These are phyloP conservation scores for Salix caprea DNA, from an alignment of 345 rosid genomes.

Conservation along the genomic window DNA sequence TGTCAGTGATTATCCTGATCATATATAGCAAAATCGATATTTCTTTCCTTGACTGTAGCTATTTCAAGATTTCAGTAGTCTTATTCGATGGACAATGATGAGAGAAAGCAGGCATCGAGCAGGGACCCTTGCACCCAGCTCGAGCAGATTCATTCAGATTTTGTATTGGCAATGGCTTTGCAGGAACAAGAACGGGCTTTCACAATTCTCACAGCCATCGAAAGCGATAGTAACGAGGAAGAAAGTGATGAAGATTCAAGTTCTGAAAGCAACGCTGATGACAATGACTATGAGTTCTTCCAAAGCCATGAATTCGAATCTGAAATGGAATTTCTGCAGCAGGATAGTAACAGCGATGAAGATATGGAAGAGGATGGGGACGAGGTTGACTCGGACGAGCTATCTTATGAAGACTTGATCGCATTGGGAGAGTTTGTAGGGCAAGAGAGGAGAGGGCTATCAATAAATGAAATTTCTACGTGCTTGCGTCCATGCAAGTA, in stretches of 20 bases:
- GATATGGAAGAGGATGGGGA: slow-evolving; percentile 46
- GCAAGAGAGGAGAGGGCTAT: slow-evolving; percentile 52
- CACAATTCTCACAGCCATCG: slow-evolving; percentile 25
- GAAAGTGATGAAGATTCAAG: slow-evolving; percentile 8
- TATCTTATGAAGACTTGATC: slow-evolving; percentile 67
- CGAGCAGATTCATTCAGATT: slow-evolving; percentile 39
- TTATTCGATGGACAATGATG: slow-evolving; percentile 14
- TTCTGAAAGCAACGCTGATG: slow-evolving; percentile 6
- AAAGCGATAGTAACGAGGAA: slow-evolving; percentile 31
- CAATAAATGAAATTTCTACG: slow-evolving; percentile 33
- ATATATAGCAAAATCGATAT: neutral
- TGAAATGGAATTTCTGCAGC: slow-evolving; percentile 42
- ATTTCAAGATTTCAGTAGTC: neutral
- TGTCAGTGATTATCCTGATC: neutral
- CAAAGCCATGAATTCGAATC: slow-evolving; percentile 34
- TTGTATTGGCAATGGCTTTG: slow-evolving; percentile 32
- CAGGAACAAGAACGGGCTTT: slow-evolving; percentile 32
- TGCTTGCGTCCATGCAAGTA: slow-evolving; percentile 30
- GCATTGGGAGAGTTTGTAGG: slow-evolving; percentile 67
- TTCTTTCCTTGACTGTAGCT: neutral
- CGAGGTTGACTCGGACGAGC: slow-evolving; percentile 62
- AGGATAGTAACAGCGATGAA: slow-evolving; percentile 28
- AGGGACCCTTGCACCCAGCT: slow-evolving; percentile 19
- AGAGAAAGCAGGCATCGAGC: slow-evolving; percentile 22
- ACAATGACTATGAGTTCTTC: slow-evolving; percentile 44